phyloP scores from a whole-genome alignment of 805 yeast species.

The Maudiozyma pseudohumilis region DNA sequence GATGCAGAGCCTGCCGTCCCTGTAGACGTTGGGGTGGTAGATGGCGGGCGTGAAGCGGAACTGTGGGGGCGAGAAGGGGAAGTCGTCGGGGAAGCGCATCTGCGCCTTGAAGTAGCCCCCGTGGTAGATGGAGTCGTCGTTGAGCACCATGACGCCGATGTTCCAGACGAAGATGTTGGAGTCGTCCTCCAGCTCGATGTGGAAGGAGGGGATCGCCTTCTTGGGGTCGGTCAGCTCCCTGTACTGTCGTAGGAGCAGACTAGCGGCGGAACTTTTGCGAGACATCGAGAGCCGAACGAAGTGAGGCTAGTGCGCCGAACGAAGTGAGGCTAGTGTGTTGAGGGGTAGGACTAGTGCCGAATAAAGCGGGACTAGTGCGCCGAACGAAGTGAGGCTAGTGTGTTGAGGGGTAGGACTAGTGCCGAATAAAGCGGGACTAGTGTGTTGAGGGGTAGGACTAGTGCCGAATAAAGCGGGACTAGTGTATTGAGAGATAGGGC shows the following conservation, averaged over 20 bases:
- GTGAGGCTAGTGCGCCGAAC: no score
- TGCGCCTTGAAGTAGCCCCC: constrained; percentile 94
- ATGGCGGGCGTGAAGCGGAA: constrained; percentile 89
- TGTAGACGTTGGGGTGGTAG: constrained; percentile 90
- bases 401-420: not conserved
- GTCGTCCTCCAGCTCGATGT: constrained; percentile 57
- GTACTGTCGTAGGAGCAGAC: constrained; percentile 84
- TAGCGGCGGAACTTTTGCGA: constrained; percentile 53
- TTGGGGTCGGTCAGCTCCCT: constrained; percentile 89
- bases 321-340: no score
- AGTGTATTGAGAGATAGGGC: not conserved
- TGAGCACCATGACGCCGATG: constrained; percentile 84
- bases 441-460: not conserved
- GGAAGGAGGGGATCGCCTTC: constrained; percentile 63
- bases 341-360: not conserved
- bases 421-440: not conserved
- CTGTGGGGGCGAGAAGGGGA: constrained; percentile 87
- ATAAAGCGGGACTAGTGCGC: not conserved
- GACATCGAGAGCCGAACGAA: constrained; percentile 11
- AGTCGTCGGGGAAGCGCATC: constrained; percentile 85
- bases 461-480: not conserved
- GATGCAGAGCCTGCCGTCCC: constrained; percentile 87
- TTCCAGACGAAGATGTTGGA: constrained; percentile 58
- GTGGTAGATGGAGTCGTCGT: constrained; percentile 80
- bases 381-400: no score